Base-by-base conservation (phyloP, 768 basidiomycete species). In the Hirschioporus abietinus region DNA sequence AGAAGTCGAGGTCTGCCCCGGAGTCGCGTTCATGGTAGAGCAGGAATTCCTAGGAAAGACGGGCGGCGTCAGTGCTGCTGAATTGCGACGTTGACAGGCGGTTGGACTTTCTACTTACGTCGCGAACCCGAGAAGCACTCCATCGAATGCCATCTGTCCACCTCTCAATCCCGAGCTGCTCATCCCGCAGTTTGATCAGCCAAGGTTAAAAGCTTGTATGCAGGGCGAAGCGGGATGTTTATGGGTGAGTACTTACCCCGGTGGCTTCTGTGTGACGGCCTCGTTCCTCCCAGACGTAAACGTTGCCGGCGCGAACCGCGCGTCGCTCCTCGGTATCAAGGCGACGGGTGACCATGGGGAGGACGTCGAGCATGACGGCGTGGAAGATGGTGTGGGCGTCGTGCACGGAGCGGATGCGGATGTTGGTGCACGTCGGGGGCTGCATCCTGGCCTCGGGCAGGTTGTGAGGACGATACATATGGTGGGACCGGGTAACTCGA, bases 261-360 rank as follows among this genome's bases (percentile, higher is more conserved):
- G 85, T 86, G 30, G 86, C 81, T 68, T 90, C 90, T 63, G 86
- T 76, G 68, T 84, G 86, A 17, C 88, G 82, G 6, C 87, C 87
- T 66, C 91, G 82, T 74, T 93, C 92, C 73, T 93, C 90, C 91
- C 92, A 93, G 52, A 93, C 90, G 69, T 86, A 93, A 35, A 93
- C 87, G 66, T 84, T 86, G 17, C 92, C 91, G 0, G 90, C 84
- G n/a, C 78, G 70, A 63, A 93, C 90, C 57, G 81, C 78, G 12
- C 90, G 83, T 52, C 91, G 82, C 74, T 93, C 91, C 64, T 91
- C 90, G 18, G 88, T 85, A 77, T 91, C 89, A 64, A 93, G 81
- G 57, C 91, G 86, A 66, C 89, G 84, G 26, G 85, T 78, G 63
- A 92, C 85, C 79, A 91, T 90, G 34, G 86, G 87, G 18, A 90